Base-by-base conservation (phyloP, 2,329 filamentous ascomycete species). In the Didymosphaeria variabile region DNA sequence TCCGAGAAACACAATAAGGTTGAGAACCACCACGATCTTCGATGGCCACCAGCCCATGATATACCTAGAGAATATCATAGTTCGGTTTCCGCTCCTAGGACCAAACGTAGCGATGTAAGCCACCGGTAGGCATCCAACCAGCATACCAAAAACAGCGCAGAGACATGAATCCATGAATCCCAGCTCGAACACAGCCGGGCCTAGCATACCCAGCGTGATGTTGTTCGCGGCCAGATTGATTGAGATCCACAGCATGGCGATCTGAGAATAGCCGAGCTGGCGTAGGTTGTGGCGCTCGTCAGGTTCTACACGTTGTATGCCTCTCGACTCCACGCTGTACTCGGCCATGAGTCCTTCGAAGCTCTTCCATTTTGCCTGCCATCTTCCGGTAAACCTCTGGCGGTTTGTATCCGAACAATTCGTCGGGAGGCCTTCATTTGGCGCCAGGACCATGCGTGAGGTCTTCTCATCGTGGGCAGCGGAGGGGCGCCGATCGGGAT, bases 41-140 rank as follows among this genome's bases (percentile, higher is more conserved):
- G 85, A 85, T 0, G 87, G 87, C 81, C 85, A 90, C 85, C 86
- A 90, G 7, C 88, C 88, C 84, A 89, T 89, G 19, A 84, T 79
- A 68, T 87, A 68, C 60, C 72, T 64, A 5, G 86, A 83, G 66
- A 88, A 83, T 31, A 87, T 84, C 85, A 89, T 84, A 50, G 87
- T 89, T 55, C 88, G 79, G 67, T 88, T 87, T 3, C 88, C 88
- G 62, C 84, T 87, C 59, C 82, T 74, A 1, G 87, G 86, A 0
- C 88, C 88, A 79, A 87, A 89, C 0, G 85, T 88, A 19, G 87
- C 86, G 59, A 86, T 85, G 77, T 88, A 90, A 0, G 86, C 85
- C 3, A 86, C 82, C 3, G 83, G 81, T 2, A 87, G 66, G 50
- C 82, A 82, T 34, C 88, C 88, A 2, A 87, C 70, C 3, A 88